These are phyloP conservation scores for Clonostachys solani DNA, from an alignment of 2,329 filamentous ascomycete species.

Conservation along the genomic window DNA sequence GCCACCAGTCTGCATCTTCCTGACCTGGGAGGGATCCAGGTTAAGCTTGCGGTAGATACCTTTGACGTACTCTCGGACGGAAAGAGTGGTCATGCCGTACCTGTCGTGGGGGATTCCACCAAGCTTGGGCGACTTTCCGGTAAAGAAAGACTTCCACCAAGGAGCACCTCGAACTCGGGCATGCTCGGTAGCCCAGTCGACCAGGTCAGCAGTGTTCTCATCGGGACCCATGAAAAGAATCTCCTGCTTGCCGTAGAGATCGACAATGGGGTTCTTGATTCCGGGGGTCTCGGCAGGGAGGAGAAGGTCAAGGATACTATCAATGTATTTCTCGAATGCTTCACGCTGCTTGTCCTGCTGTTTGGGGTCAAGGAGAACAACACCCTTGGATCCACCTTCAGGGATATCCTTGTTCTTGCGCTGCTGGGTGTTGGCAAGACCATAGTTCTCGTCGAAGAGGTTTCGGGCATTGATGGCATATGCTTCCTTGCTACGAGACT, in stretches of 20 bases:
- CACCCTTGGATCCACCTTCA: conserved; percentile 96
- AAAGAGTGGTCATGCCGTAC: conserved; percentile 97
- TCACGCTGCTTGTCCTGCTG: conserved; percentile 91
- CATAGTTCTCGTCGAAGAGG: conserved; percentile 98
- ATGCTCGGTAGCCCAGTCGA: conserved; percentile 98
- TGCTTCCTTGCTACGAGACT: conserved; percentile 92
- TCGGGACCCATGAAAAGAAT: conserved; percentile 99
- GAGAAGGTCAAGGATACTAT: conserved; percentile 93
- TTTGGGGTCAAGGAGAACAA: conserved; percentile 87
- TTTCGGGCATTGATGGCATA: conserved; percentile 96
- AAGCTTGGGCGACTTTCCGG: conserved; percentile 92
- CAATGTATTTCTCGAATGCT: conserved; percentile 99
- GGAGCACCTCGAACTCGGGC: conserved; percentile 81
- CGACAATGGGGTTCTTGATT: conserved; percentile 98
- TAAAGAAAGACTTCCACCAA: conserved; percentile 99
- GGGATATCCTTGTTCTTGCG: conserved; percentile 99
- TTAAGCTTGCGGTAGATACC: conserved; percentile 96
- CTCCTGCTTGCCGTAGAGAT: conserved; percentile 90
- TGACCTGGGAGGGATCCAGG: conserved; percentile 78
- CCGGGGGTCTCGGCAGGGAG: conserved; percentile 86
- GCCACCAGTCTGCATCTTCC: conserved; percentile 96
- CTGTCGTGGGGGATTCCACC: conserved; percentile 94
- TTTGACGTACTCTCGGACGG: conserved; percentile 91
- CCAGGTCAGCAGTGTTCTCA: conserved; percentile 95
- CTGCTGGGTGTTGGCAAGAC: conserved; percentile 95